phyloP scores from a whole-genome alignment of 768 basidiomycete genomes.

The Boletus coccyginus region DNA sequence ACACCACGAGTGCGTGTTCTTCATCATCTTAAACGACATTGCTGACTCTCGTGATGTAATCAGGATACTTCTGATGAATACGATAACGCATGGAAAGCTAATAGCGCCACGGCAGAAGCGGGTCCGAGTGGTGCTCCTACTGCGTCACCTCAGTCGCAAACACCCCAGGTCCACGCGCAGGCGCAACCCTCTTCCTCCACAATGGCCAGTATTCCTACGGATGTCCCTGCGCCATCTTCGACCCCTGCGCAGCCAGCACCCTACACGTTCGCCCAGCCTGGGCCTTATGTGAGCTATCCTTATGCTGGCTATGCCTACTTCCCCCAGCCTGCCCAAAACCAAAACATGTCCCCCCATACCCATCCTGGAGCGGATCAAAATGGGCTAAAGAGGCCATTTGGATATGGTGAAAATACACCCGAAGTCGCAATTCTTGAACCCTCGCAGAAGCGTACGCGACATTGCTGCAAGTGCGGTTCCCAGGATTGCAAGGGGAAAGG shows the following conservation, averaged over 20 bases:
- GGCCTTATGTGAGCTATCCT: constrained; percentile 36
- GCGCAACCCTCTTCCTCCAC: constrained; percentile 19
- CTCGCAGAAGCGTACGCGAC: constrained; percentile 62
- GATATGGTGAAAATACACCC: constrained; percentile 24
- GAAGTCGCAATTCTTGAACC: constrained; percentile 35
- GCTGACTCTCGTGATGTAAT: constrained; percentile 11
- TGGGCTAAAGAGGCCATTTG: constrained; percentile 28
- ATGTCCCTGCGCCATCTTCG: constrained; percentile 19
- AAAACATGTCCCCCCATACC: constrained; percentile 20
- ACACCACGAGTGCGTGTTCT: constrained; percentile 26
- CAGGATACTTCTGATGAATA: constrained; percentile 52
- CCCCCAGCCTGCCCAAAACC: constrained; percentile 22
- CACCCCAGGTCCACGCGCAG: constrained; percentile 16
- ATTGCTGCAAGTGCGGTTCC: constrained; percentile 81
- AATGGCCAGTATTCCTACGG: constrained; percentile 16
- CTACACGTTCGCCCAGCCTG: constrained; percentile 30
- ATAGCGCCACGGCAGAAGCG: constrained; percentile 41
- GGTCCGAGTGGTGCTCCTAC: constrained; percentile 22
- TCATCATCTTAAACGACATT: background rate
- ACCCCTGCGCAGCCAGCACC: constrained; percentile 27
- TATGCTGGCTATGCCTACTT: constrained; percentile 36
- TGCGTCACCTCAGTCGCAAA: constrained; percentile 18
- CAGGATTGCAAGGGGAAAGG: constrained; percentile 84
- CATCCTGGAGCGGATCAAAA: constrained; percentile 28
- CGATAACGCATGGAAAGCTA: constrained; percentile 62